Evolutionary conservation across 768 basidiomycete species (phyloP), one percentile per base, ranked within the genome.

Genomic region (Collybia sordida): DNA sequence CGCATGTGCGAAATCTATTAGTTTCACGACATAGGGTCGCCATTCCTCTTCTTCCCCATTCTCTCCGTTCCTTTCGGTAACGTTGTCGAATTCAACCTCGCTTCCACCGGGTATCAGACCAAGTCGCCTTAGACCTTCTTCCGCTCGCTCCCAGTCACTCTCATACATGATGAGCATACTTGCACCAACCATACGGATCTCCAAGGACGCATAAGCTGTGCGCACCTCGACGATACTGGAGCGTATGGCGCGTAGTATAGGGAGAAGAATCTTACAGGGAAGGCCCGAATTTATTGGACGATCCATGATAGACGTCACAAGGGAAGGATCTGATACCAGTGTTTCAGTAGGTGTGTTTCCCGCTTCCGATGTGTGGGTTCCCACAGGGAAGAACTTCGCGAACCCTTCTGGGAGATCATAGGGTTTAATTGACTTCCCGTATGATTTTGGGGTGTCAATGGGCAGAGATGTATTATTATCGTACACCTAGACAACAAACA

Each of bases 1-100:
- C 2, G 93, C 88, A 65, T 98, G 96, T 6, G 94, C 95, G 65
- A 99, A 98, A 71, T 99, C 96, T 55, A 98, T 98, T 55, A 97
- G 70, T 56, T 86, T 86, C 51, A 97, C 74, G 14, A 75, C 72
- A 54, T 80, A 87, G 23, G 82, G 78, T 14, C 9, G 31, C 31
- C 11, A 14, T 31, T 31, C 31, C 11, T 31, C 31, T 6, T 31
- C 31, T 3, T 31, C 31, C n/a, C n/a, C n/a, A n/a, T n/a, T n/a
- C n/a, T n/a, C n/a, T n/a, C n/a, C n/a, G n/a, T n/a, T n/a, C n/a
- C n/a, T n/a, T n/a, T n/a, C 14, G 75, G 72, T 53, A 79, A 87
- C 24, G 81, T 78, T n/a, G n/a, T n/a, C n/a, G n/a, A n/a, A n/a
- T n/a, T n/a, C n/a, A n/a, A n/a, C 41, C 71, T 65, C 0, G 73